Evolutionary conservation across 352 stramenopile genomes (phyloP).

Genomic region (Phytophthora brassicae): DNA sequence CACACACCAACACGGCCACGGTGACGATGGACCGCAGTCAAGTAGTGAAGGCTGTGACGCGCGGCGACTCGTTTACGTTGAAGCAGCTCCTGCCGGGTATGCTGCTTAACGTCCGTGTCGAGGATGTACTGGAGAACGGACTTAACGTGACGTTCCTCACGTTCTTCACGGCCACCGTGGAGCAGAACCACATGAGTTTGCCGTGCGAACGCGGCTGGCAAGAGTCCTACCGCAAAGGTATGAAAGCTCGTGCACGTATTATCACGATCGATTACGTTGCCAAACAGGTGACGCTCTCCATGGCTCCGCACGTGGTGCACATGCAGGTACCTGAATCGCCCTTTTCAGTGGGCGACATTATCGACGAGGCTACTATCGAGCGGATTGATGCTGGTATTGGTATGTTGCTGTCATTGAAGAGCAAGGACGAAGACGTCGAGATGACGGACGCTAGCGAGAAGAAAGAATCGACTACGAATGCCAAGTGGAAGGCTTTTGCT

Average conservation of each 20-base stretch:
- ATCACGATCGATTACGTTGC: slow-evolving; percentile 70
- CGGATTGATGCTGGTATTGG: slow-evolving; percentile 83
- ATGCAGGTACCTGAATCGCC: slow-evolving; percentile 57
- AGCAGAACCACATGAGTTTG: slow-evolving; percentile 90
- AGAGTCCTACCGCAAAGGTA: slow-evolving; percentile 71
- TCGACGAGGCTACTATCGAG: slow-evolving; percentile 71
- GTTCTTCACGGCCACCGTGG: slow-evolving; percentile 86
- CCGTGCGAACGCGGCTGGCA: slow-evolving; percentile 77
- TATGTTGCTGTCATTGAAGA: slow-evolving; percentile 84
- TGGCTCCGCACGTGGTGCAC: slow-evolving; percentile 88
- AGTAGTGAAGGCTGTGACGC: slow-evolving; percentile 77
- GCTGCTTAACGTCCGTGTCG: slow-evolving; percentile 92
- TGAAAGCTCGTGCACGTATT: slow-evolving; percentile 87
- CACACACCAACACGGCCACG: slow-evolving; percentile 72
- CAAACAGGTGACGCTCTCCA: slow-evolving; percentile 84
- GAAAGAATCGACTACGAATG: slow-evolving; percentile 36
- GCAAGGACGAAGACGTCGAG: slow-evolving; percentile 40
- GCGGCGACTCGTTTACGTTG: slow-evolving; percentile 84
- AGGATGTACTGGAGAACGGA: slow-evolving; percentile 86
- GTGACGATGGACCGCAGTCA: slow-evolving; percentile 67
- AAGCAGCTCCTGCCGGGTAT: slow-evolving; percentile 91
- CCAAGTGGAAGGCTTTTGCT: slow-evolving; percentile 78
- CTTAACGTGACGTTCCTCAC: slow-evolving; percentile 88
- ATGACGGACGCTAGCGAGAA: slow-evolving; percentile 51
- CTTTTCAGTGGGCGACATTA: slow-evolving; percentile 70